Conservation (phyloP, 106 monocot genomes). For the Allium fistulosum region DNA sequence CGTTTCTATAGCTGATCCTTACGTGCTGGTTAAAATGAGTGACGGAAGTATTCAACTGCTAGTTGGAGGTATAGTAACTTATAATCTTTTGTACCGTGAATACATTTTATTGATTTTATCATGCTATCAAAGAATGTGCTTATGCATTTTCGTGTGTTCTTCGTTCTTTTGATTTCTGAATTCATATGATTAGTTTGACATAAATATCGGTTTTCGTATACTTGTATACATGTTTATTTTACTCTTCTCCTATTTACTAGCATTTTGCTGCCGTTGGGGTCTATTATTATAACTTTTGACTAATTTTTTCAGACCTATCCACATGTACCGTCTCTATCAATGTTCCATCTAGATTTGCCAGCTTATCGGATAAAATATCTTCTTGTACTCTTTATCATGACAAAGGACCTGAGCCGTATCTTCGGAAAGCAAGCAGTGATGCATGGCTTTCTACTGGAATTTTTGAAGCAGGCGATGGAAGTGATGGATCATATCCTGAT, state of each 20-base stretch:
- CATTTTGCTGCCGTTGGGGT: background rate
- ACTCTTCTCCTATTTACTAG: background rate
- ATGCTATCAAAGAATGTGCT: background rate
- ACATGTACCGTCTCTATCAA: constrained; percentile 61
- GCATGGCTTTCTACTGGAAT: constrained; percentile 95
- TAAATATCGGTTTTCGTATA: background rate
- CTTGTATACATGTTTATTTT: background rate
- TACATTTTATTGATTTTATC: background rate
- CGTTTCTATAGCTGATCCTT: constrained; percentile 96
- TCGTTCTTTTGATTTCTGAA: too few species aligned
- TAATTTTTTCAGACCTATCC: constrained; percentile 46
- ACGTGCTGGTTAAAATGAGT: constrained; percentile 80
- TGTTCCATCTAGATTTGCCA: constrained; percentile 40
- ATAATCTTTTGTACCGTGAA: background rate
- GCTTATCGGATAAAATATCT: constrained; percentile 44
- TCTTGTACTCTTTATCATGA: constrained; percentile 92
- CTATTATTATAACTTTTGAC: constrained; percentile 1
- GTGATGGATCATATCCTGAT: constrained; percentile 59
- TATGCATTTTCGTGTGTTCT: background rate
- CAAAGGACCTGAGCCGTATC: constrained; percentile 88
- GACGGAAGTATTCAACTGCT: constrained; percentile 88
- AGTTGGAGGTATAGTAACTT: constrained; percentile 53
- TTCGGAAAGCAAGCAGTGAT: constrained; percentile 84
- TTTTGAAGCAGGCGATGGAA: constrained; percentile 64
- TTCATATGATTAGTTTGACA: too few species aligned